Conservation (phyloP, 2,329 filamentous ascomycete species). For the Malbranchea zuffiana region DNA sequence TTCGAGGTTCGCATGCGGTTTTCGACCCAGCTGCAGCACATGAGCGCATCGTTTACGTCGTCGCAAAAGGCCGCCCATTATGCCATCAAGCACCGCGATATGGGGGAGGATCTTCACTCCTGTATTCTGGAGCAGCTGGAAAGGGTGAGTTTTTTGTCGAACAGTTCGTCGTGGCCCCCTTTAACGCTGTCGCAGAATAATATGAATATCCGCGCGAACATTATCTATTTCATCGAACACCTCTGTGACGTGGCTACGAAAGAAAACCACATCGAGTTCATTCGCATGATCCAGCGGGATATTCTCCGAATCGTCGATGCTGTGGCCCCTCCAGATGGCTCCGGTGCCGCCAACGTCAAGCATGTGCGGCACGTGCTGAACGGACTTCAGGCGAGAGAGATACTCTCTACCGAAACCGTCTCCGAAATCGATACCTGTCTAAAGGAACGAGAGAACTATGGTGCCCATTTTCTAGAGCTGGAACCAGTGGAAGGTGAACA, state of each 20-base stretch:
- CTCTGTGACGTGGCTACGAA: constrained; percentile 77
- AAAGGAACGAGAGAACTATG: constrained; percentile 61
- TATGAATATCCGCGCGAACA: constrained; percentile 95
- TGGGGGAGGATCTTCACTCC: constrained; percentile 93
- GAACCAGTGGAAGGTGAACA: constrained; percentile 26
- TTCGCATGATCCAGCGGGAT: constrained; percentile 89
- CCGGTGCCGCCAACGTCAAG: constrained; percentile 85
- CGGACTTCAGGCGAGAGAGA: constrained; percentile 57
- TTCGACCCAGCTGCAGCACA: constrained; percentile 74
- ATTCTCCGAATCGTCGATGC: constrained; percentile 85
- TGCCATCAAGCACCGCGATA: constrained; percentile 84
- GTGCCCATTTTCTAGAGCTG: constrained; percentile 45
- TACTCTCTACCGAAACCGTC: constrained; percentile 65
- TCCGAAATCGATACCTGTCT: constrained; percentile 72
- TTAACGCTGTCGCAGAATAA: constrained; percentile 50
- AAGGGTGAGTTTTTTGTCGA: constrained; percentile 42
- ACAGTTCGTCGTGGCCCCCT: background rate
- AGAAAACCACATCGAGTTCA: constrained; percentile 67
- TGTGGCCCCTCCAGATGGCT: constrained; percentile 76
- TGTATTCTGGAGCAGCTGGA: constrained; percentile 96
- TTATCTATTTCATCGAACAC: constrained; percentile 97
- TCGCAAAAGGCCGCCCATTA: constrained; percentile 89
- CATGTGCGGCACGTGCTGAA: constrained; percentile 74
- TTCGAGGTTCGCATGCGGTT: constrained; percentile 99
- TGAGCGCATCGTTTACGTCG: constrained; percentile 81